Evolutionary conservation across 2,329 filamentous ascomycete species (phyloP).

Genomic region (Chaetomium globosum): DNA sequence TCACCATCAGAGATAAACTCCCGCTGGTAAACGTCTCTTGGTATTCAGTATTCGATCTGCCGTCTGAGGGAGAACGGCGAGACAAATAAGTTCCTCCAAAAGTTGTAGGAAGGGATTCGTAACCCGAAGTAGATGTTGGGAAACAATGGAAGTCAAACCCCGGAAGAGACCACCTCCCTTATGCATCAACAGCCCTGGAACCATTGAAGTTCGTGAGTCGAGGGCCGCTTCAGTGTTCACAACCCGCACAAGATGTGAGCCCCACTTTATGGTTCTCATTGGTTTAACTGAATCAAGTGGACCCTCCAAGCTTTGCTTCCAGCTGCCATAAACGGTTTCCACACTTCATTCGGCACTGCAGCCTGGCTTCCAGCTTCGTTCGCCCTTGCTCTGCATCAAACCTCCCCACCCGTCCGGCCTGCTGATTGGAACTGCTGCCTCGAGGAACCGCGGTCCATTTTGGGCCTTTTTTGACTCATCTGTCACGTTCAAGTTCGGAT

Average conservation of each 20-base stretch:
- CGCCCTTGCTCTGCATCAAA: slow-evolving; percentile 5
- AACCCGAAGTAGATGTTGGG: no score
- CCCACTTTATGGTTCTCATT: background rate
- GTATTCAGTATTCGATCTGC: background rate
- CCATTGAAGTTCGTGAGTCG: background rate
- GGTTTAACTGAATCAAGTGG: background rate
- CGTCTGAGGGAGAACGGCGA: background rate
- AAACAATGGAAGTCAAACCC: no score
- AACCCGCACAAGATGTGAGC: background rate
- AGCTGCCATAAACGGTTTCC: background rate
- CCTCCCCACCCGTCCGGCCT: background rate
- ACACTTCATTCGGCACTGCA: slow-evolving; percentile 7
- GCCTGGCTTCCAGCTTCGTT: slow-evolving; percentile 14
- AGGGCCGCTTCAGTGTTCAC: background rate
- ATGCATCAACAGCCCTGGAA: no score
- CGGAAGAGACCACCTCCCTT: no score
- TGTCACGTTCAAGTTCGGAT: slow-evolving; percentile 4
- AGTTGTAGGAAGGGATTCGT: background rate
- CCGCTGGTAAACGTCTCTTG: background rate
- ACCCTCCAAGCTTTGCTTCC: background rate
- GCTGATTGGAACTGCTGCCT: slow-evolving; percentile 24
- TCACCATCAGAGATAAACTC: background rate
- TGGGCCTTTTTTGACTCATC: slow-evolving; percentile 33
- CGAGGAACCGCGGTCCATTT: background rate
- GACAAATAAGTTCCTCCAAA: slow-evolving; percentile 1